Evolutionary conservation across 495 filamentous ascomycete genomes (phyloP).

Genomic region (Cenococcum geophilum): DNA sequence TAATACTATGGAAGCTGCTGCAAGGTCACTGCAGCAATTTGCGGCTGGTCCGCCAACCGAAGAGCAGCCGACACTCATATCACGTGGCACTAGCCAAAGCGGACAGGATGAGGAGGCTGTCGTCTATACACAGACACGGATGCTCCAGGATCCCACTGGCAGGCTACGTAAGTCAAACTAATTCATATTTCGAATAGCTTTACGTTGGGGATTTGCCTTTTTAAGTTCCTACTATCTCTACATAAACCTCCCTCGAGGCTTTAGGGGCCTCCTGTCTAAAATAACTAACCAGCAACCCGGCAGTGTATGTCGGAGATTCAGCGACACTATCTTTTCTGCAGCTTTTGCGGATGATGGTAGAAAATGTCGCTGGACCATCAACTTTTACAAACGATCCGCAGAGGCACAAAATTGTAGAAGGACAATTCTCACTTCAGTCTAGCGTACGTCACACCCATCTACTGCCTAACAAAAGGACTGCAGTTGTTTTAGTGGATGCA

Average conservation of each 20-base stretch:
- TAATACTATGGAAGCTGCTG: conserved; percentile 16
- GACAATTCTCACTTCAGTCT: conserved; percentile 46
- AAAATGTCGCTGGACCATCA: conserved; percentile 56
- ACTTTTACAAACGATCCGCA: conserved; percentile 64
- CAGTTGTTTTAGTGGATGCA: conserved; percentile 49
- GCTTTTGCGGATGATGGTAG: conserved; percentile 65
- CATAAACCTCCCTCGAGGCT: not conserved
- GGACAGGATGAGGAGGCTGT: conserved; percentile 53
- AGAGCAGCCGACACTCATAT: conserved; percentile 28
- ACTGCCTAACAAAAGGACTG: conserved; percentile 51
- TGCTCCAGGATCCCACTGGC: conserved; percentile 55
- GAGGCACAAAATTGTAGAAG: conserved; percentile 63
- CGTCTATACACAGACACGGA: conserved; percentile 50
- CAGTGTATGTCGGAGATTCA: conserved; percentile 67
- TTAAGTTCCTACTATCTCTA: too few species aligned
- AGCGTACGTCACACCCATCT: conserved; percentile 44
- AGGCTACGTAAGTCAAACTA: conserved; percentile 46
- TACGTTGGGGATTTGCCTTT: too few species aligned
- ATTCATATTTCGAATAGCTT: not conserved
- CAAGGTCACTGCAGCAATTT: conserved; percentile 19
- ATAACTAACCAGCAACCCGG: too few species aligned
- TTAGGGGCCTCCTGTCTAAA: too few species aligned
- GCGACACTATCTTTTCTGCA: conserved; percentile 67
- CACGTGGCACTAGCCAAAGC: conserved; percentile 45
- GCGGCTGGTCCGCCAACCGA: conserved; percentile 6